phyloP scores from a whole-genome alignment of 2,329 filamentous ascomycete genomes.

The Zelopaecilomyces penicillatus region DNA sequence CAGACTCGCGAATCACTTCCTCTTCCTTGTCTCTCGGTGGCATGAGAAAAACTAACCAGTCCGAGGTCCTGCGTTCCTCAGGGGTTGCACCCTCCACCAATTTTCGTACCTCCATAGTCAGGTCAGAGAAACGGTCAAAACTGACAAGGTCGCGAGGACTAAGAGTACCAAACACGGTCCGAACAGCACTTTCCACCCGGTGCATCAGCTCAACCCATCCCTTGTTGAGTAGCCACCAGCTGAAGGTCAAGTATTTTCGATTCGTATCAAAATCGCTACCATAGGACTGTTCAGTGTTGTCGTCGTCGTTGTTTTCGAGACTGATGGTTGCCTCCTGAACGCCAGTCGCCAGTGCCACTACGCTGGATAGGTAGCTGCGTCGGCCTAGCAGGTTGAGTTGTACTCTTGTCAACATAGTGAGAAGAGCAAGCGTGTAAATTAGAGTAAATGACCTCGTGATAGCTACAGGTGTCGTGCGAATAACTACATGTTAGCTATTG shows the following conservation, averaged over 20 bases:
- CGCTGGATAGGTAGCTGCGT: slow-evolving; percentile 90
- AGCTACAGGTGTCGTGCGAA: slow-evolving; percentile 40
- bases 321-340: slow-evolving; percentile 68
- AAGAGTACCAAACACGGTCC: slow-evolving; percentile 78
- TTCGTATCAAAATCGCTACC: slow-evolving; percentile 96
- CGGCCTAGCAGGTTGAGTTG: slow-evolving; percentile 95
- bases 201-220: slow-evolving; percentile 79
- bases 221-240: slow-evolving; percentile 92
- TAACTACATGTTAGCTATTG: background rate
- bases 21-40: slow-evolving; percentile 72
- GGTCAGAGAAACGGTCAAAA: slow-evolving; percentile 67
- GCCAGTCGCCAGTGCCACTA: slow-evolving; percentile 80
- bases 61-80: slow-evolving; percentile 33
- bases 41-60: slow-evolving; percentile 80
- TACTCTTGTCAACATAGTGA: slow-evolving; percentile 86
- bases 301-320: slow-evolving; percentile 89
- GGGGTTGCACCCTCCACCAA: slow-evolving; percentile 62
- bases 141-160: slow-evolving; percentile 85
- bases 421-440: slow-evolving; percentile 80
- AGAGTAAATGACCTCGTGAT: slow-evolving; percentile 87
- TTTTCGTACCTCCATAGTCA: slow-evolving; percentile 76
- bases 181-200: slow-evolving; percentile 77
- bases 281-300: slow-evolving; percentile 70
- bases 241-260: slow-evolving; percentile 87
- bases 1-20: slow-evolving; percentile 76